Evolutionary conservation across 352 stramenopile species (phyloP).

Genomic region (Phytopythium mirpurense): DNA sequence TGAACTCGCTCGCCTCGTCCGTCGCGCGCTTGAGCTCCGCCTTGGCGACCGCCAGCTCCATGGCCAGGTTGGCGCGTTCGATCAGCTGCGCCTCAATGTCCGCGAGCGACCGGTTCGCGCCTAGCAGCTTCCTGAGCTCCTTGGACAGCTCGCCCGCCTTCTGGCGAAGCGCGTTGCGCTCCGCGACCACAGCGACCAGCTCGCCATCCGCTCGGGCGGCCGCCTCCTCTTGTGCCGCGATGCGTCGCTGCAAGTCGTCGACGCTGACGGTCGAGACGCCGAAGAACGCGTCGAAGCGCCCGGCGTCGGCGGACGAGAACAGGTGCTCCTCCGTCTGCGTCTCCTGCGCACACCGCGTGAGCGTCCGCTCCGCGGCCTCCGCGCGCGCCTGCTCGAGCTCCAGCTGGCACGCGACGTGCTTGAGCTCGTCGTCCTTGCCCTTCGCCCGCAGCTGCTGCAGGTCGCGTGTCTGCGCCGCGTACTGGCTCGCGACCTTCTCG

Average conservation of each 20-base stretch:
- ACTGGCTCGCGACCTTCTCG: constrained; percentile 48
- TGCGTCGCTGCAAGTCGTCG: constrained; percentile 34
- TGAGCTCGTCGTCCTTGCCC: constrained; percentile 43
- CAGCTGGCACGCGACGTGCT: constrained; percentile 29
- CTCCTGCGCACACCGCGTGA: constrained; percentile 20
- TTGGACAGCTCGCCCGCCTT: constrained; percentile 45
- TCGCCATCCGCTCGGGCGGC: constrained; percentile 28
- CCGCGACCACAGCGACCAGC: constrained; percentile 28
- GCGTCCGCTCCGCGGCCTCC: constrained; percentile 9
- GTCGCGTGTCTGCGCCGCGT: constrained; percentile 40
- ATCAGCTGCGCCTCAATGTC: constrained; percentile 51
- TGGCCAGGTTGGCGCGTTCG: constrained; percentile 51
- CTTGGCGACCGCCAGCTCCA: constrained; percentile 43
- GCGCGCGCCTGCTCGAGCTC: constrained; percentile 31
- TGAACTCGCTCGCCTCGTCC: constrained; percentile 59
- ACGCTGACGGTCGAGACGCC: constrained; percentile 31
- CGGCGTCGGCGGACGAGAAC: constrained; percentile 2
- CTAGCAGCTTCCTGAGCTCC: constrained; percentile 58
- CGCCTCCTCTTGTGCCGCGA: constrained; percentile 22
- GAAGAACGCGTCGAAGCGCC: constrained; percentile 18
- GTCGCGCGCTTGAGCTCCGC: constrained; percentile 45
- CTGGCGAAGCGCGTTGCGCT: constrained; percentile 57
- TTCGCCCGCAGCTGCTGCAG: constrained; percentile 36
- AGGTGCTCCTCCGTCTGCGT: constrained; percentile 45
- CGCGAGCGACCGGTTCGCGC: constrained; percentile 35